Evolutionary conservation across 352 stramenopile species (phyloP).

Genomic region (Phytopythium chamaehyphon): DNA sequence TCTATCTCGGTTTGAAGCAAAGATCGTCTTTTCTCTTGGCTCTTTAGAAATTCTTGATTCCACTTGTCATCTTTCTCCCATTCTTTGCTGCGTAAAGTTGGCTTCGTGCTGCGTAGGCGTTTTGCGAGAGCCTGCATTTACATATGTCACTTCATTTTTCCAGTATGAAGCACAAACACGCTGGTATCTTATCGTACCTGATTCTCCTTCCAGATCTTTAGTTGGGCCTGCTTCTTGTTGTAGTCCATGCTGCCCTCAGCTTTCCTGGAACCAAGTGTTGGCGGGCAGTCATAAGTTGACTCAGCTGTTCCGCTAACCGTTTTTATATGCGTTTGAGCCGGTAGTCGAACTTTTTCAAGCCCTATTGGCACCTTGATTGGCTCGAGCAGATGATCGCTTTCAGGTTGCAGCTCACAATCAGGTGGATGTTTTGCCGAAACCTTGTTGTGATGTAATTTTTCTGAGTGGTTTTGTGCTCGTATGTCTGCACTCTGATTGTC

Average conservation of each 20-base stretch:
- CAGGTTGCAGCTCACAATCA: background rate
- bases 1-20: conserved; percentile 51
- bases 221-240: conserved; percentile 61
- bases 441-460: background rate
- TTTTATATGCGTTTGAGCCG: background rate
- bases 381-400: background rate
- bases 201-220: conserved; percentile 74
- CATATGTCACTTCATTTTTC: too few relatives aligned
- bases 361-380: background rate
- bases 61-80: conserved; percentile 73
- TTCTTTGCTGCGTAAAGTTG: conserved; percentile 59
- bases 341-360: background rate
- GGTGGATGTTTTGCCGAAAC: background rate
- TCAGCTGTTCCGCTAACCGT: background rate
- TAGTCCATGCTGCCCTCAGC: conserved; percentile 31
- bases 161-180: too few relatives aligned
- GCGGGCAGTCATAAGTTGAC: conserved; percentile 15
- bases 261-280: conserved; percentile 12
- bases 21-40: conserved; percentile 42
- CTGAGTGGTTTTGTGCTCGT: background rate
- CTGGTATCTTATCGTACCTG: conserved; percentile 22
- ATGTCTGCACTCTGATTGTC: background rate
- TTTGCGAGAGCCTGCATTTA: conserved; percentile 39
- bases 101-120: conserved; percentile 57
- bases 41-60: conserved; percentile 64